Base-by-base conservation (phyloP, 2,329 filamentous ascomycete species). In the Curvularia lunata region DNA sequence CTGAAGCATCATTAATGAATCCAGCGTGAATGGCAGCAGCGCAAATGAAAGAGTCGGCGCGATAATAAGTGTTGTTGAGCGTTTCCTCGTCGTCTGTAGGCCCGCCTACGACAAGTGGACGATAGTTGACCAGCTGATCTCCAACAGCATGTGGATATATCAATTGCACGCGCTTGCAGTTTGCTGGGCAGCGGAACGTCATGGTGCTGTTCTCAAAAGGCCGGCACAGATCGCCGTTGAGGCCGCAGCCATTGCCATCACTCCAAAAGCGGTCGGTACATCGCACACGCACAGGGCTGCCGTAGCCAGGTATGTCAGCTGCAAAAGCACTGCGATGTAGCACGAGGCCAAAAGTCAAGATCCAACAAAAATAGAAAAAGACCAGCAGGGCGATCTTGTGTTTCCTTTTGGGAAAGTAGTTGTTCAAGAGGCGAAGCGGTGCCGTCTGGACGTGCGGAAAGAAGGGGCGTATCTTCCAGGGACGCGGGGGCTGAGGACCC, bases 31-130 rank as follows among this genome's bases (percentile, higher is more conserved):
- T 91, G 32, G 92, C 92, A 12, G 92, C 84, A 57, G 87, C 88
- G 72, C 92, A 97, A 53, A 97, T 88, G 77, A 91, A 96, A 13
- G 91, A 96, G 76, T 97, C 92, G 9, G 90, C 92, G 18, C 95
- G 89, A 75, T 98, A 98, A 21, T 90, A 81, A 0, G 88, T 84
- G 53, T 78, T 77, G 9, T 75, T 70, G 3, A 80, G 67, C 5
- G 75, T 73, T 27, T 71, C 65, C 5, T 77, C 70, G 21, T 78
- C 74, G 25, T 76, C 71, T 4, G 78, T 74, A 2, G 80, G 79
- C 1, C 85, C 85, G 25, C 85, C 85, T 37, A 87, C 75, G 1
- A 87, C 83, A 3, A 86, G 71, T 7, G 78, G 80, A 40, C 78
- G 78, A 64, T 86, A 87, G 55, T 83, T 84, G 38, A 84, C 74